A percentile compares a stretch with the other conserved stretches of the same genome.
These are phyloP conservation scores for Drechslerella coelobrocha DNA, from an alignment of 2,329 filamentous ascomycete species.

Conservation along the genomic window DNA sequence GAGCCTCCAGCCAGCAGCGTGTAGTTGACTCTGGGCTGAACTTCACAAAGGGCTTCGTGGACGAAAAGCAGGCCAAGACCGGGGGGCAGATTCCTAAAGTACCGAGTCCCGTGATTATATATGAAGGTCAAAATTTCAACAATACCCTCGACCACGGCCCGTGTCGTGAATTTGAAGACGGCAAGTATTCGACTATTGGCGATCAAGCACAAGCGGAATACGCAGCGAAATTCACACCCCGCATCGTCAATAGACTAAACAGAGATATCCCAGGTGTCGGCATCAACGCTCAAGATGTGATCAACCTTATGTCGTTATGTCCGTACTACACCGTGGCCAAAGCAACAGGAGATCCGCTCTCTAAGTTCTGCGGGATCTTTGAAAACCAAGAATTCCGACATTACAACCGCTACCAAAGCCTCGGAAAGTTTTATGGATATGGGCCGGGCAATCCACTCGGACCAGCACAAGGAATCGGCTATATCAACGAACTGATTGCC, in stretches of 20 bases:
- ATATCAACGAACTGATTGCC: slow-evolving; percentile 84
- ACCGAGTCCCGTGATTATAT: slow-evolving; percentile 66
- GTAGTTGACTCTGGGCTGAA: slow-evolving; percentile 77
- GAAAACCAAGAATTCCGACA: slow-evolving; percentile 73
- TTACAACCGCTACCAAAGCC: slow-evolving; percentile 80
- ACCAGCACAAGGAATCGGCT: slow-evolving; percentile 85
- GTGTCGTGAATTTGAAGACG: slow-evolving; percentile 74
- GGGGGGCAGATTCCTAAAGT: slow-evolving; percentile 58
- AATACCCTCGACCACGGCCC: slow-evolving; percentile 80
- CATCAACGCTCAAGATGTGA: slow-evolving; percentile 68
- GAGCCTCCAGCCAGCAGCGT: slow-evolving; percentile 72
- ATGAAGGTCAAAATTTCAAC: slow-evolving; percentile 72
- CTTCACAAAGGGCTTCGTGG: slow-evolving; percentile 77
- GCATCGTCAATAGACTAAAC: slow-evolving; percentile 75
- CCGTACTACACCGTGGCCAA: slow-evolving; percentile 81
- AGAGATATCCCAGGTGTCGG: slow-evolving; percentile 71
- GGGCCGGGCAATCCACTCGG: slow-evolving; percentile 78
- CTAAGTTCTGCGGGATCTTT: slow-evolving; percentile 79
- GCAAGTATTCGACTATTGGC: slow-evolving; percentile 62
- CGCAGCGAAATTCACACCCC: slow-evolving; percentile 69
- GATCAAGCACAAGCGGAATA: slow-evolving; percentile 66
- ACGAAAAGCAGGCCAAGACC: slow-evolving; percentile 61
- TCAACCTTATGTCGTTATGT: slow-evolving; percentile 86
- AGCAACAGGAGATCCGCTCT: slow-evolving; percentile 63
- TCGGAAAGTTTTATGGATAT: slow-evolving; percentile 86